A percentile compares a stretch with the other conserved stretches of the same genome.
Conservation (phyloP, 2,329 filamentous ascomycete species). For the Chalara sp. region DNA sequence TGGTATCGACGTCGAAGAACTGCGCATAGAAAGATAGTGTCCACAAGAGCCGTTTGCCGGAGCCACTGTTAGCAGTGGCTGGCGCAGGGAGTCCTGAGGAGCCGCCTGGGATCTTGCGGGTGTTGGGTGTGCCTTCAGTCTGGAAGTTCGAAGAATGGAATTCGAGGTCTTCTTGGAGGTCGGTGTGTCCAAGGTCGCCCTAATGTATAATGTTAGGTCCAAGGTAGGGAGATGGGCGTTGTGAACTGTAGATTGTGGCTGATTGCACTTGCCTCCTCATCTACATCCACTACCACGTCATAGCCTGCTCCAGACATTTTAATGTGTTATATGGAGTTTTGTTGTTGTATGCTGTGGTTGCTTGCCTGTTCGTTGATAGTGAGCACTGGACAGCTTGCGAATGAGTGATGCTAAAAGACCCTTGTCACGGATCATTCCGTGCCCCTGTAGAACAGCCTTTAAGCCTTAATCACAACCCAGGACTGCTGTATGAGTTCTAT, state of each 20-base stretch:
- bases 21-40: constrained; percentile 88
- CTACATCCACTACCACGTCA: constrained; percentile 95
- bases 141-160: constrained; percentile 92
- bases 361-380: no score
- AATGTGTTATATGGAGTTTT: no score
- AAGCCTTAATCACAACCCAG: no score
- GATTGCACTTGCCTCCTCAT: constrained; percentile 67
- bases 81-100: constrained; percentile 47
- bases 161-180: constrained; percentile 97
- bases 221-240: not conserved
- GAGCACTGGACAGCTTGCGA: no score
- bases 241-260: not conserved
- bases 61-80: constrained; percentile 43
- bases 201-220: constrained; percentile 33
- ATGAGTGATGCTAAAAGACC: no score
- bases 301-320: constrained; percentile 59
- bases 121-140: constrained; percentile 40
- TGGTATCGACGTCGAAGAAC: constrained; percentile 98
- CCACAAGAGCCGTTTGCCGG: constrained; percentile 85
- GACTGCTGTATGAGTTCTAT: no score
- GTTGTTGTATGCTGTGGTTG: no score
- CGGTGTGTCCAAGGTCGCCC: constrained; percentile 96
- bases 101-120: constrained; percentile 32
- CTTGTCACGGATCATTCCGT: no score
- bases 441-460: no score